A percentile compares a stretch with the other conserved stretches of the same genome.
These are phyloP conservation scores for Gynostemma pentaphyllum DNA, from an alignment of 306 rosid genomes.

Conservation along the genomic window DNA sequence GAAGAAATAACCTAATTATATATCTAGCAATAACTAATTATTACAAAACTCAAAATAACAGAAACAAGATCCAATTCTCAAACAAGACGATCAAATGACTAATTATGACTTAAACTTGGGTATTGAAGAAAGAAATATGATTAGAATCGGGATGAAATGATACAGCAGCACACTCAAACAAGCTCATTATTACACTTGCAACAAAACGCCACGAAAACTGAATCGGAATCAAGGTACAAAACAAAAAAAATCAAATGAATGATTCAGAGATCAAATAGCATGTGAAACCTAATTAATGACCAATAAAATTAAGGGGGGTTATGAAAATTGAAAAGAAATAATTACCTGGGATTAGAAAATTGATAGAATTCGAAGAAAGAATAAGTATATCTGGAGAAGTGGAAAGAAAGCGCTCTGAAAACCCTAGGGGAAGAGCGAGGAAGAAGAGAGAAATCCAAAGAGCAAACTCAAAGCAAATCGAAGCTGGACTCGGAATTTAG, in stretches of 20 bases:
- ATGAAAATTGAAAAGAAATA: not conserved
- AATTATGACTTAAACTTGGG: not conserved
- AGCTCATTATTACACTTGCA: not conserved
- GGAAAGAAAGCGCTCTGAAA: not conserved
- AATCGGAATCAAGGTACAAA: not conserved
- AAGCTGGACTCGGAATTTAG: conserved; percentile 8
- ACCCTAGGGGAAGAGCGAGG: not conserved
- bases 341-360: not conserved
- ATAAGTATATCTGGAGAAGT: not conserved
- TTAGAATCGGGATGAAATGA: not conserved
- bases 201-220: not conserved
- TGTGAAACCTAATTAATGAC: not conserved
- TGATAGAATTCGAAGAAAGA: not conserved
- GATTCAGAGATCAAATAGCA: conserved; percentile 1
- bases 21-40: not conserved
- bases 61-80: conserved; percentile 3
- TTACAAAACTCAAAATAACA: not conserved
- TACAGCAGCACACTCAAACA: not conserved
- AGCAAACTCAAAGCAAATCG: too few species aligned
- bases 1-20: not conserved
- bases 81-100: not conserved
- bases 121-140: not conserved
- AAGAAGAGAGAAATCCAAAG: conserved; percentile 5
- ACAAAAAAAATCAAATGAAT: not conserved
- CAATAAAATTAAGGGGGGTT: not conserved